Percentiles rank a stretch among this genome's conserved stretches.
phyloP scores from a whole-genome alignment of 78 protist genomes.

The Blattamonas nauphoetae region DNA sequence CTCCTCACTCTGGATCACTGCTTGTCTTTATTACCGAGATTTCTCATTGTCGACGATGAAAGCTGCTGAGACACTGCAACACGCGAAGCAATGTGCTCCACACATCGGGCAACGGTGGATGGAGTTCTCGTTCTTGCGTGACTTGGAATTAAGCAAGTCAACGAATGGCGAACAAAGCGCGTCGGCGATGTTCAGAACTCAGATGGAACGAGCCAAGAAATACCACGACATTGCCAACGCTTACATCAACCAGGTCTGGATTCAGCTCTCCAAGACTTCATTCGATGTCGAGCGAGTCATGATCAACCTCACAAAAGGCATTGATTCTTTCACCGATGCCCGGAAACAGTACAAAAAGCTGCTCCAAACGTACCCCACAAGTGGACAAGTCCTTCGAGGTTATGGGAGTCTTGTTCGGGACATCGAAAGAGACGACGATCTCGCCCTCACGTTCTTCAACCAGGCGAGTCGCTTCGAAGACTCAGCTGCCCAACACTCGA shows the following conservation, averaged over 20 bases:
- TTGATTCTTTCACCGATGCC: neutral
- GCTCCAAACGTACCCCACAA: neutral
- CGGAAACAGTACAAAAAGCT: neutral
- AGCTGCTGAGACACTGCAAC: neutral
- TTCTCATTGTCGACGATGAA: neutral
- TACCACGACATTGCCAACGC: neutral
- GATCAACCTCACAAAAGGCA: neutral
- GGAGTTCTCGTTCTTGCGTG: neutral
- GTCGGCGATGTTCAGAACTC: neutral
- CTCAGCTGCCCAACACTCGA: too few relatives aligned
- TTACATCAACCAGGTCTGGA: neutral
- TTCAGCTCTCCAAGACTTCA: neutral
- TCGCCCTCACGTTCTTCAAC: neutral
- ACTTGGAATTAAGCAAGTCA: neutral
- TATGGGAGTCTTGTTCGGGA: neutral
- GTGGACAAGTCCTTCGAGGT: neutral
- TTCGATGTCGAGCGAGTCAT: neutral
- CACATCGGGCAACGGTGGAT: neutral
- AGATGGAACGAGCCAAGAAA: neutral
- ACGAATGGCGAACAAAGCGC: neutral
- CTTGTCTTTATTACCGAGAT: neutral
- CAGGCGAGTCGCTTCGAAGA: neutral
- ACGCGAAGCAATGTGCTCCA: neutral
- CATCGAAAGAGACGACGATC: neutral
- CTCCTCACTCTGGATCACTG: neutral